Evolutionary conservation across 257 asterid species (phyloP).

Genomic region (Schizonepeta tenuifolia): DNA sequence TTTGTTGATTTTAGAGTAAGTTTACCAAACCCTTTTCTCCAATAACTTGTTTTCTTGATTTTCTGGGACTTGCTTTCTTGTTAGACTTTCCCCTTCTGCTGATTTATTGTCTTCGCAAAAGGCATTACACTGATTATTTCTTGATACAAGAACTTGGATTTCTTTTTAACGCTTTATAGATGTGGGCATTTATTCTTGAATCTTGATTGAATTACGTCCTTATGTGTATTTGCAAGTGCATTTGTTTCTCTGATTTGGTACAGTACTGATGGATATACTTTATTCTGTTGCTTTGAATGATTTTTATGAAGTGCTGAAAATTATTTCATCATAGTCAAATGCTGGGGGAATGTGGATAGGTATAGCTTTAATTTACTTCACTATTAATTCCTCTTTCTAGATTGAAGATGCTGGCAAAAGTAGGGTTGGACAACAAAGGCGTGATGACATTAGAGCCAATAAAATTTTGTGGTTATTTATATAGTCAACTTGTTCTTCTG

Average conservation of each 20-base stretch:
- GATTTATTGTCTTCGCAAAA: not conserved
- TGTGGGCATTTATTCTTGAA: slow-evolving; percentile 24
- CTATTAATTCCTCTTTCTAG: not conserved
- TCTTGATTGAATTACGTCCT: slow-evolving; percentile 17
- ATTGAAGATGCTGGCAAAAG: slow-evolving; percentile 13
- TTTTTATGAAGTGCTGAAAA: not conserved
- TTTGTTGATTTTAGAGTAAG: slow-evolving; percentile 52
- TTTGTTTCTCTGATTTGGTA: slow-evolving; percentile 35
- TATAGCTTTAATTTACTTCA: slow-evolving; percentile 1
- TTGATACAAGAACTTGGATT: not conserved
- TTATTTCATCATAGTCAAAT: slow-evolving; percentile 17
- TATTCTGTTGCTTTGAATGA: not conserved
- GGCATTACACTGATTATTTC: not conserved
- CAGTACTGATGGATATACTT: not conserved
- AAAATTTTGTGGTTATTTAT: slow-evolving; percentile 21
- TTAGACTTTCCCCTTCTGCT: not conserved
- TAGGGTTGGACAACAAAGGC: slow-evolving; percentile 7
- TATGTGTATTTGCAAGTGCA: slow-evolving; percentile 26
- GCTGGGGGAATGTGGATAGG: slow-evolving; percentile 23
- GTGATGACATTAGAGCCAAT: not conserved
- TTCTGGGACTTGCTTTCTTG: slow-evolving; percentile 8
- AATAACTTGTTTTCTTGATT: slow-evolving; percentile 8
- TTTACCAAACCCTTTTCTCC: slow-evolving; percentile 25
- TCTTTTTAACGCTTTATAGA: not conserved
- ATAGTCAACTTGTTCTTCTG: not conserved